A percentile compares a stretch with the other conserved stretches of the same genome.
Conservation (phyloP, 2,329 filamentous ascomycete species). For the Botrytis sinoallii region DNA sequence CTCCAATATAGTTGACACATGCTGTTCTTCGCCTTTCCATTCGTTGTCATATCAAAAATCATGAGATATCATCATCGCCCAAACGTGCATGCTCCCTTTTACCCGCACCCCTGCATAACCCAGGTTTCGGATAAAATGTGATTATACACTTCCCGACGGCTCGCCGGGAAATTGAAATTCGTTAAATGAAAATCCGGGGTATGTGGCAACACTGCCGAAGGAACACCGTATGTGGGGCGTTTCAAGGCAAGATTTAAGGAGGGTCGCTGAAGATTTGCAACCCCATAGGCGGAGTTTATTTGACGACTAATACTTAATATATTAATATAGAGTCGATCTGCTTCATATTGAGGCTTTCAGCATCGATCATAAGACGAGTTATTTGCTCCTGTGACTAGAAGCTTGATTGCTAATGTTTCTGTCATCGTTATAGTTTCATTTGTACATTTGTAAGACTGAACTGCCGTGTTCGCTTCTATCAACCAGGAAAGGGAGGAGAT, state of each 20-base stretch:
- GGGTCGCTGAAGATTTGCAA: neutral
- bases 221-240: neutral
- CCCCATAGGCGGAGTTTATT: slow-evolving; percentile 7
- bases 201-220: neutral
- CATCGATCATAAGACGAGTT: slow-evolving; percentile 4
- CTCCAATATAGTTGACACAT: neutral
- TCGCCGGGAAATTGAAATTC: slow-evolving; percentile 22
- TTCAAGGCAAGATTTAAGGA: slow-evolving; percentile 6
- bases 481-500: neutral
- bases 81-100: neutral
- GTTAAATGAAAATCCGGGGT: slow-evolving; percentile 20
- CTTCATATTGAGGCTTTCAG: neutral
- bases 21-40: neutral
- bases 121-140: slow-evolving; percentile 13
- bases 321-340: slow-evolving; percentile 16
- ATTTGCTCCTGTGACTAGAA: slow-evolving; percentile 12
- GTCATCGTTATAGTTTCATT: neutral
- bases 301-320: neutral
- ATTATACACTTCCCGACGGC: slow-evolving; percentile 20
- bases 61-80: neutral
- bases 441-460: neutral
- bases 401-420: neutral
- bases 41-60: neutral
- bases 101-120: neutral
- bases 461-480: neutral